phyloP scores from a whole-genome alignment of 2,329 filamentous ascomycete species.

The Hypomyces rosellus region DNA sequence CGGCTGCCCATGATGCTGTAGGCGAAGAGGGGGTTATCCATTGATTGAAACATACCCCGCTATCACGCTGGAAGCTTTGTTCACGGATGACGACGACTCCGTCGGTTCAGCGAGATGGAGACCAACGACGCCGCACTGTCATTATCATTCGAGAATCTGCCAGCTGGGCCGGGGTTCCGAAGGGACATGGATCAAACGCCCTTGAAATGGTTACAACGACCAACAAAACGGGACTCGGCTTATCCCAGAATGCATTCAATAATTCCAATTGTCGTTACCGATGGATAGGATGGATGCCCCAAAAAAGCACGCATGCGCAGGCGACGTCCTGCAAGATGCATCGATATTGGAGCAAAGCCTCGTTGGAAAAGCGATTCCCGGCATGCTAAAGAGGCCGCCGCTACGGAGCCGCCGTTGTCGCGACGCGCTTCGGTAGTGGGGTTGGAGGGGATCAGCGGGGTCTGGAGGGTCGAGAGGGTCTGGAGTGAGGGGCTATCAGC shows the following conservation, averaged over 20 bases:
- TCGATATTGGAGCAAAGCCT: no score
- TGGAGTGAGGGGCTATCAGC: conserved; percentile 2
- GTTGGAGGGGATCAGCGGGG: background rate
- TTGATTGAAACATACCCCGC: conserved; percentile 3
- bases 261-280: no score
- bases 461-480: background rate
- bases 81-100: conserved; percentile 7
- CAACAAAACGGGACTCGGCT: no score
- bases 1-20: no score
- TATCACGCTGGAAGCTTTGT: conserved; percentile 5
- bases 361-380: no score
- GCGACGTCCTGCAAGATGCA: background rate
- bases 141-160: conserved; percentile 1
- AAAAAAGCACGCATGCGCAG: conserved; percentile 1
- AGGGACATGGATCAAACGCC: no score
- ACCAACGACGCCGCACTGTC: conserved; percentile 4
- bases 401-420: background rate
- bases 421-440: background rate
- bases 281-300: no score
- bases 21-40: no score
- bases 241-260: no score
- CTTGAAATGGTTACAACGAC: no score
- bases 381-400: background rate
- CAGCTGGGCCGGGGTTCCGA: background rate
- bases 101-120: background rate